Percentiles rank a stretch among this genome's conserved stretches.
Conservation (phyloP, 2,329 filamentous ascomycete genomes). For the Phialemoniopsis sp. region DNA sequence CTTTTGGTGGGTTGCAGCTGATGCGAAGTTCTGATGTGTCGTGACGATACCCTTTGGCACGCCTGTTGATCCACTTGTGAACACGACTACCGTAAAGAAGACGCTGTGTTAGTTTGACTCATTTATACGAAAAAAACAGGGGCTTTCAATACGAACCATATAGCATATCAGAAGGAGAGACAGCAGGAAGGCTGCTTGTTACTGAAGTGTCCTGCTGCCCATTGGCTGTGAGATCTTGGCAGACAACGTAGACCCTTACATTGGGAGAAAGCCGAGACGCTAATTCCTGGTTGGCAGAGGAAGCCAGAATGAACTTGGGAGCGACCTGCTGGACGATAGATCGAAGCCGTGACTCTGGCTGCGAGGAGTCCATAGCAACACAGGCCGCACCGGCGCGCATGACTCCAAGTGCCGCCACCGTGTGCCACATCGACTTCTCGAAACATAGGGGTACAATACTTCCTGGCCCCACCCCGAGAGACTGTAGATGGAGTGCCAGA, state of each 20-base stretch:
- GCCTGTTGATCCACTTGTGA: conserved; percentile 23
- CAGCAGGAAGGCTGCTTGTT: too few species aligned
- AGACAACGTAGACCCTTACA: too few species aligned
- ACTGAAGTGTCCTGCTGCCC: too few species aligned
- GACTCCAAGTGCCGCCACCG: conserved; percentile 13
- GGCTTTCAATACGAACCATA: too few species aligned
- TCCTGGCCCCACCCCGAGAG: conserved; percentile 10
- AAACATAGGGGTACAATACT: conserved; percentile 13
- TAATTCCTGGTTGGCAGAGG: too few species aligned
- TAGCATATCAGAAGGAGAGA: too few species aligned
- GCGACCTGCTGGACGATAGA: too few species aligned
- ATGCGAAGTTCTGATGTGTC: conserved; percentile 17
- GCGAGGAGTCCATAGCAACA: conserved; percentile 11
- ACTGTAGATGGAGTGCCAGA: conserved; percentile 9
- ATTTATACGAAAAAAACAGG: too few species aligned
- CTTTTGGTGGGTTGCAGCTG: background rate
- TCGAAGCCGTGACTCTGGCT: conserved; percentile 1
- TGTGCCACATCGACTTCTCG: conserved; percentile 14
- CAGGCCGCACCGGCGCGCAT: conserved; percentile 19
- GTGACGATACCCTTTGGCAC: conserved; percentile 36
- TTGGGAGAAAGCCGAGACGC: too few species aligned
- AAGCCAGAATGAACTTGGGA: too few species aligned
- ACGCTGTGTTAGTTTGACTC: too few species aligned
- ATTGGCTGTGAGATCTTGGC: too few species aligned
- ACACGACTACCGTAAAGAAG: conserved; percentile 19